Conservation (phyloP, 495 filamentous ascomycete species). For the Hyaloscypha bicolor region DNA sequence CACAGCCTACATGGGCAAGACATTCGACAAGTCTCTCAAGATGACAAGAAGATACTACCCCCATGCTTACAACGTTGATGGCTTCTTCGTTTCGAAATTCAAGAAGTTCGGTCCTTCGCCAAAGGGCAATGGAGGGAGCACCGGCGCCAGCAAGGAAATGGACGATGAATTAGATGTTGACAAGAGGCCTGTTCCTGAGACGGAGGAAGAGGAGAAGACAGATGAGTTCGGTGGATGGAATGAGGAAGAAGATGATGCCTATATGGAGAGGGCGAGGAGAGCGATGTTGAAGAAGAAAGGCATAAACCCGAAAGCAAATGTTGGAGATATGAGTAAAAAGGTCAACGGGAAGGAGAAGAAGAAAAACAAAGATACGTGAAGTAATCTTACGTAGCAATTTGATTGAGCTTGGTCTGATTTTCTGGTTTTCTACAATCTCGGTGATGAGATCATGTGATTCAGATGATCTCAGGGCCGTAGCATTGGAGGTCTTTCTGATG, state of each 20-base stretch:
- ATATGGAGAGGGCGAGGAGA: constrained; percentile 73
- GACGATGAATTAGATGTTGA: constrained; percentile 49
- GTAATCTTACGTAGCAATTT: neutral
- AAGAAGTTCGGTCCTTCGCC: constrained; percentile 85
- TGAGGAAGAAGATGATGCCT: constrained; percentile 76
- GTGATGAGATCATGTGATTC: neutral
- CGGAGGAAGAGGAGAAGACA: constrained; percentile 42
- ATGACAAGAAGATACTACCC: constrained; percentile 90
- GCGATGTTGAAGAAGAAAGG: constrained; percentile 57
- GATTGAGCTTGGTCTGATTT: neutral
- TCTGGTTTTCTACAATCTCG: neutral
- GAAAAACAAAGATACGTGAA: constrained; percentile 31
- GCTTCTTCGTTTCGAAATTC: constrained; percentile 97
- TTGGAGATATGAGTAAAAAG: constrained; percentile 18
- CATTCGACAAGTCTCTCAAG: constrained; percentile 82
- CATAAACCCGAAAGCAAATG: constrained; percentile 46
- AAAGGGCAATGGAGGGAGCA: constrained; percentile 31
- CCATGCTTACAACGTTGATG: constrained; percentile 94
- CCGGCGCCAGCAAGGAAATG: constrained; percentile 31
- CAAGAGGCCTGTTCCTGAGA: constrained; percentile 51
- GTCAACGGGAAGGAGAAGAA: constrained; percentile 36
- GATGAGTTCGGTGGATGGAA: constrained; percentile 88
- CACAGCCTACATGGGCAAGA: constrained; percentile 82
- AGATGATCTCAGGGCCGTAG: neutral
- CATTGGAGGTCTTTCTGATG: too few species aligned